phyloP scores from a whole-genome alignment of 192 early-diverging fungal species.

The Rhizoclosmatium sp. region DNA sequence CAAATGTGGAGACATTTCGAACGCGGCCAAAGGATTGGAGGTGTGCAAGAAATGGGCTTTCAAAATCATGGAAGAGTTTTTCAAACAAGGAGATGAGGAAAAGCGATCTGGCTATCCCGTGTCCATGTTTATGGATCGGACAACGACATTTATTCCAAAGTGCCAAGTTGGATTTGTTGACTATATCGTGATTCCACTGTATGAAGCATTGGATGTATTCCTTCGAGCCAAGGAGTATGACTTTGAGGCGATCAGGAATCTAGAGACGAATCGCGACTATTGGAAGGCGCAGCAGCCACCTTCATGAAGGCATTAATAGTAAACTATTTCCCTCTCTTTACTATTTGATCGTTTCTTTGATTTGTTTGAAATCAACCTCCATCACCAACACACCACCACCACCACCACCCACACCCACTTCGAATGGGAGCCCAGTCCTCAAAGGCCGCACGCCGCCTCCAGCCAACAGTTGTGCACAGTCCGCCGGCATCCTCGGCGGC shows the following conservation, averaged over 20 bases:
- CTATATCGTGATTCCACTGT: constrained; percentile 64
- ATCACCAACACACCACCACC: no score
- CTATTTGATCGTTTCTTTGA: no score
- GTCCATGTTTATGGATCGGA: constrained; percentile 52
- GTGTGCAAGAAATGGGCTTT: constrained; percentile 63
- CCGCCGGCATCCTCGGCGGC: not conserved
- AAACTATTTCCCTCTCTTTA: no score
- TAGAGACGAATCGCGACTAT: constrained; percentile 37
- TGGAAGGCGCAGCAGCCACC: constrained; percentile 32
- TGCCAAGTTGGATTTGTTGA: constrained; percentile 72
- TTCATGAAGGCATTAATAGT: no score
- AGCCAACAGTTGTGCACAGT: not conserved
- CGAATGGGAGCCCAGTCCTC: constrained; percentile 8
- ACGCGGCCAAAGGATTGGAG: constrained; percentile 53
- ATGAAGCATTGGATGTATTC: constrained; percentile 61
- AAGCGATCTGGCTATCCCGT: constrained; percentile 47
- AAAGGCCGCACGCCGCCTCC: constrained; percentile 2
- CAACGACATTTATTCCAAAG: constrained; percentile 57
- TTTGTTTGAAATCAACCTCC: no score
- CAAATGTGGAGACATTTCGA: constrained; percentile 68
- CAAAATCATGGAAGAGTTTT: constrained; percentile 70
- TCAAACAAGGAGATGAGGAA: constrained; percentile 62
- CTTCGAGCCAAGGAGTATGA: constrained; percentile 43
- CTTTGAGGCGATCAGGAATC: constrained; percentile 34
- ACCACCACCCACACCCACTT: no score